Conservation (phyloP, 192 early-diverging fungal genomes). For the Mortierella hygrophila region DNA sequence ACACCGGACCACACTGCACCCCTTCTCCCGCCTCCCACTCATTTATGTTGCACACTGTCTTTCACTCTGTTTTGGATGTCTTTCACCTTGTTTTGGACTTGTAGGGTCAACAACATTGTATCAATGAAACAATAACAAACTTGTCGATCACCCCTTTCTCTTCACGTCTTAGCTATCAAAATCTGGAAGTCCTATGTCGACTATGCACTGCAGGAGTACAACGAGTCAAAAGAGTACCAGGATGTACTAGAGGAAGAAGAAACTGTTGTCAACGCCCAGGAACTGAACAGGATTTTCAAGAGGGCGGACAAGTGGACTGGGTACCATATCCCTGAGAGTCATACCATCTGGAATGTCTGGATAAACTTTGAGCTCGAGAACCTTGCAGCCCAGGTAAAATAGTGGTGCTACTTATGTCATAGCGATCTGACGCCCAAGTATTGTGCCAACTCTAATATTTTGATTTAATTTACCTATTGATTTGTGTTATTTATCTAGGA, state of each 20-base stretch:
- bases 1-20: background rate
- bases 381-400: conserved; percentile 47
- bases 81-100: background rate
- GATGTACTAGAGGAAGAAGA: conserved; percentile 12
- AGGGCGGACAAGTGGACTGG: conserved; percentile 61
- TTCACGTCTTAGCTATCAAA: conserved; percentile 65
- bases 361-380: conserved; percentile 69
- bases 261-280: conserved; percentile 44
- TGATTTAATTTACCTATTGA: background rate
- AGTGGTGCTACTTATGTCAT: background rate
- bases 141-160: background rate
- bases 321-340: conserved; percentile 71
- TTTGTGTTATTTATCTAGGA: background rate
- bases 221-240: conserved; percentile 33
- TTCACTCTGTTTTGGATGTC: background rate
- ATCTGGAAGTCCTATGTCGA: conserved; percentile 75
- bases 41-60: background rate
- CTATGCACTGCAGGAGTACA: conserved; percentile 67
- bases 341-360: conserved; percentile 71
- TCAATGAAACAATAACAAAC: background rate
- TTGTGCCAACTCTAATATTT: background rate
- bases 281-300: conserved; percentile 59
- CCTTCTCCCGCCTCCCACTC: background rate
- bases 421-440: background rate
- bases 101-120: background rate